These are phyloP conservation scores for Annulohypoxylon bovei DNA, from an alignment of 495 filamentous ascomycete genomes.

Conservation along the genomic window DNA sequence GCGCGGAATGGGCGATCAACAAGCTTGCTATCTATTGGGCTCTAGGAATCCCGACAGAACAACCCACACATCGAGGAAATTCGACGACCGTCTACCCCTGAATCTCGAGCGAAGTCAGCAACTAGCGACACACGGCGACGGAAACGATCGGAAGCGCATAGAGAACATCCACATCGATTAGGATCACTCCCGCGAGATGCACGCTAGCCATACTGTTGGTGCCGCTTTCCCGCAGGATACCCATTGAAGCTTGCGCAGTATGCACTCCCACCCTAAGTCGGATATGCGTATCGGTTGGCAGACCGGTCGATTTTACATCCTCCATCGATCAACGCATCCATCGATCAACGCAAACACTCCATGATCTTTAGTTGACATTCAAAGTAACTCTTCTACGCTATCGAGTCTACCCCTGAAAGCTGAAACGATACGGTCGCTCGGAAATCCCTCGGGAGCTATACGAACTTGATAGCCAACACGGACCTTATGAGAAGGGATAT, in stretches of 20 bases:
- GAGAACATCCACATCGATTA: conserved; percentile 26
- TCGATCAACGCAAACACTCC: conserved; percentile 23
- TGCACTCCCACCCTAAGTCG: conserved; percentile 36
- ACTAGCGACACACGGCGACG: conserved; percentile 14
- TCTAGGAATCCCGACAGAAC: conserved; percentile 24
- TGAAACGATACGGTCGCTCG: conserved; percentile 1
- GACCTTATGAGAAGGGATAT: background rate
- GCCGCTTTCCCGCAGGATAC: conserved; percentile 36
- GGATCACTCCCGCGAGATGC: conserved; percentile 37
- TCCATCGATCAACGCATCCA: conserved; percentile 25
- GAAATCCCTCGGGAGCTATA: conserved; percentile 1
- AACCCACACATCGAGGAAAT: conserved; percentile 18
- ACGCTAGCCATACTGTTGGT: conserved; percentile 23
- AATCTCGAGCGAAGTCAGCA: conserved; percentile 25
- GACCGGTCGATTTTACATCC: background rate
- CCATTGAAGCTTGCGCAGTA: conserved; percentile 25
- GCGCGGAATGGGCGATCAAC: conserved; percentile 19
- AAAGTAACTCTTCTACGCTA: background rate
- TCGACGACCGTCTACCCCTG: conserved; percentile 14
- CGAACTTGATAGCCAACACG: background rate
- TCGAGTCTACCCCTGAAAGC: background rate
- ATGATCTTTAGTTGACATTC: conserved; percentile 9
- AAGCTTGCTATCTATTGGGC: conserved; percentile 23
- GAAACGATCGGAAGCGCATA: conserved; percentile 32
- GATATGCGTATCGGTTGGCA: conserved; percentile 19